phyloP scores from a whole-genome alignment of 1,284 basidiomycete genomes.

The Retiboletus flavoniger region DNA sequence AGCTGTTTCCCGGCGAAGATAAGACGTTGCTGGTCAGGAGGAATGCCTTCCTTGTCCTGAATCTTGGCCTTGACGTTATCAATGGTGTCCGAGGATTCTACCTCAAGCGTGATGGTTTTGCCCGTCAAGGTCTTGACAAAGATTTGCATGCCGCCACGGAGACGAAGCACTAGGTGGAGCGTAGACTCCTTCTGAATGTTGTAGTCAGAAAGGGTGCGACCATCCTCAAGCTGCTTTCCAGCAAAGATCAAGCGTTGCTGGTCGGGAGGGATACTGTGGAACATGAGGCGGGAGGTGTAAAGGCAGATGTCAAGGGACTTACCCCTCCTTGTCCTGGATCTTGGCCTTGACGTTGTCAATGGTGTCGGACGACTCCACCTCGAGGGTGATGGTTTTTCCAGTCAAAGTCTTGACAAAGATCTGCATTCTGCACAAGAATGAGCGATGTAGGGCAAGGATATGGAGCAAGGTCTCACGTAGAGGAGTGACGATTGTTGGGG shows the following conservation, averaged over 20 bases:
- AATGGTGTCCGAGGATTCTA: constrained; percentile 88
- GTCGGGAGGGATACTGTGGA: constrained; percentile 67
- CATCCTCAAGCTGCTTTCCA: constrained; percentile 85
- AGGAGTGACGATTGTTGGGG: constrained; percentile 48
- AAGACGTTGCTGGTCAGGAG: constrained; percentile 76
- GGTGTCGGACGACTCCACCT: constrained; percentile 88
- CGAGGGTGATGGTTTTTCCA: constrained; percentile 92
- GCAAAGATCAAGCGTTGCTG: constrained; percentile 88
- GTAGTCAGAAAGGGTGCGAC: constrained; percentile 80
- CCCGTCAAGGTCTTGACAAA: constrained; percentile 90
- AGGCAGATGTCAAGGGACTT: constrained; percentile 39
- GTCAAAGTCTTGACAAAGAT: constrained; percentile 86
- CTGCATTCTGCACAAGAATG: constrained; percentile 53
- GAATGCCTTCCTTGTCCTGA: constrained; percentile 81
- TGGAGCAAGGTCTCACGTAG: constrained; percentile 46
- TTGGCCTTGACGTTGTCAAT: constrained; percentile 87
- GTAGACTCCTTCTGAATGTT: constrained; percentile 81
- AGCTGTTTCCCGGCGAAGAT: constrained; percentile 87
- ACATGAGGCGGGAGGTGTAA: background rate
- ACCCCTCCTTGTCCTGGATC: constrained; percentile 87
- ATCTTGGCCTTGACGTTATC: constrained; percentile 87
- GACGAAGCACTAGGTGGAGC: constrained; percentile 81
- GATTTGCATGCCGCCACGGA: constrained; percentile 89
- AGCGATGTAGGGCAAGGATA: background rate
- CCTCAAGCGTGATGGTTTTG: constrained; percentile 94